These are phyloP conservation scores for Annulohypoxylon nitens DNA, from an alignment of 495 filamentous ascomycete species.

Conservation along the genomic window DNA sequence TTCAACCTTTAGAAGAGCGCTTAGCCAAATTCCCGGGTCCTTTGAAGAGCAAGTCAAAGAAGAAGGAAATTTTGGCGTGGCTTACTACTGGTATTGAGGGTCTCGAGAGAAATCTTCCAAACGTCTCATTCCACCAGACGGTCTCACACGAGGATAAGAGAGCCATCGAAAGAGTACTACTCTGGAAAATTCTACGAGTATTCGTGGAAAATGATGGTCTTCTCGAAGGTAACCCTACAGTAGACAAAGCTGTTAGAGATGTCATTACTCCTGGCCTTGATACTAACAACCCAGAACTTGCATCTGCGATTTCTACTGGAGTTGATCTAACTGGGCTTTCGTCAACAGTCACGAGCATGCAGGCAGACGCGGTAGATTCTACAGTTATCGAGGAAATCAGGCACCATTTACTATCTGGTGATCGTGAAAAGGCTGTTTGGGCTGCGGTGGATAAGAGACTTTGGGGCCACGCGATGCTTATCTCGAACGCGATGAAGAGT, in stretches of 20 bases:
- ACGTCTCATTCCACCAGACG: conserved; percentile 59
- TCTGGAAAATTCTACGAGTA: conserved; percentile 88
- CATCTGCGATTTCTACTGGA: conserved; percentile 43
- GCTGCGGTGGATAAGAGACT: conserved; percentile 90
- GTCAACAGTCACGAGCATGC: conserved; percentile 48
- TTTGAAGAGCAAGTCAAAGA: conserved; percentile 88
- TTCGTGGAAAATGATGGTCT: conserved; percentile 89
- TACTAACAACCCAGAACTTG: conserved; percentile 49
- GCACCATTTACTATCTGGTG: conserved; percentile 77
- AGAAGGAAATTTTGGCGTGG: conserved; percentile 92
- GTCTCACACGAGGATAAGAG: conserved; percentile 70
- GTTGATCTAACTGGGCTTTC: conserved; percentile 43
- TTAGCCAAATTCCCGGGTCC: conserved; percentile 90
- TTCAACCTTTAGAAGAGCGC: conserved; percentile 74
- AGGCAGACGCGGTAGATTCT: conserved; percentile 74
- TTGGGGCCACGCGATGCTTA: conserved; percentile 96
- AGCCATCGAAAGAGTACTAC: conserved; percentile 81
- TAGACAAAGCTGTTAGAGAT: conserved; percentile 78
- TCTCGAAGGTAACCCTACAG: conserved; percentile 77
- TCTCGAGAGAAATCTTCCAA: conserved; percentile 73
- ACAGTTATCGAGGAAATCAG: conserved; percentile 77
- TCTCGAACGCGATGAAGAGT: conserved; percentile 79
- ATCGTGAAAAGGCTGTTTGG: conserved; percentile 94
- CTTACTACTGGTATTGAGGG: conserved; percentile 77
- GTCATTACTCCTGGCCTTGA: conserved; percentile 74